These are phyloP conservation scores for Salinomyces thailandicus DNA, from an alignment of 2,329 filamentous ascomycete genomes.

Conservation along the genomic window DNA sequence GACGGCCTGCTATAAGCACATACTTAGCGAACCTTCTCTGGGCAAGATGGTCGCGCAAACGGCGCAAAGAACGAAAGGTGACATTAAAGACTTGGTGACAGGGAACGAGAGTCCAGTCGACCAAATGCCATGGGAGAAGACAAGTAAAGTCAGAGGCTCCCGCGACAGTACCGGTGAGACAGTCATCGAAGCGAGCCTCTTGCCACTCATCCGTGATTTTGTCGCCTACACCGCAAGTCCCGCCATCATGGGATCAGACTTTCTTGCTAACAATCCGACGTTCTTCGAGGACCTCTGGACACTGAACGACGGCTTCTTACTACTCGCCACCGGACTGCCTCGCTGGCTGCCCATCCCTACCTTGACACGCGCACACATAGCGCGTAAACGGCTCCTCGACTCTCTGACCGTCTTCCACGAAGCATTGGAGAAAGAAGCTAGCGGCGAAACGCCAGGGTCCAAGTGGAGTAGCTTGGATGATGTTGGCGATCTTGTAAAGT, in stretches of 20 bases:
- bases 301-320: constrained; percentile 45
- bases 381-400: constrained; percentile 19
- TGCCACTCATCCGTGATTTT: constrained; percentile 46
- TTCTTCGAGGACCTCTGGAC: constrained; percentile 46
- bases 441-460: constrained; percentile 21
- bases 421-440: constrained; percentile 22
- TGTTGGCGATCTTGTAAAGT: constrained; percentile 25
- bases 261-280: constrained; percentile 42
- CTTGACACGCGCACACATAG: constrained; percentile 38
- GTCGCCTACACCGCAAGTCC: constrained; percentile 42
- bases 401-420: constrained; percentile 20
- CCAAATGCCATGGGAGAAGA: constrained; percentile 52
- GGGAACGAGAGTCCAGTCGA: constrained; percentile 51
- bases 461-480: constrained; percentile 27
- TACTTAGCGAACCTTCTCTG: constrained; percentile 41
- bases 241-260: constrained; percentile 43
- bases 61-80: constrained; percentile 31
- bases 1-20: constrained; percentile 26
- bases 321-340: constrained; percentile 45
- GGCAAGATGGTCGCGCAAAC: constrained; percentile 31
- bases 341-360: constrained; percentile 45
- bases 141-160: constrained; percentile 32
- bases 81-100: constrained; percentile 47
- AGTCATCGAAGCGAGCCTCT: constrained; percentile 43
- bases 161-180: constrained; percentile 26